Conservation (phyloP, 208 protist genomes). For the Histomonas meleagridis region DNA sequence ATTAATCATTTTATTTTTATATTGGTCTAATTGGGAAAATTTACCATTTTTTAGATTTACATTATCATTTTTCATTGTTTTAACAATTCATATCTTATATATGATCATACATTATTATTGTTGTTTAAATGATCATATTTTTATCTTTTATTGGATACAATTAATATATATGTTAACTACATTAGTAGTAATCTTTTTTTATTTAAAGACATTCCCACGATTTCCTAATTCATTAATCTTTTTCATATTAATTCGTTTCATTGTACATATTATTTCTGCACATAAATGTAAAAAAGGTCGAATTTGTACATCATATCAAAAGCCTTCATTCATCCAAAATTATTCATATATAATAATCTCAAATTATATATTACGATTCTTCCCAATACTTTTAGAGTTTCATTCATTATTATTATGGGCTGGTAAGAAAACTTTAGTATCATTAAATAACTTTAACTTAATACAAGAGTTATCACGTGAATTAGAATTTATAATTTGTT, state of each 20-base stretch:
- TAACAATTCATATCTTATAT: neutral
- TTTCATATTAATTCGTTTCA: neutral
- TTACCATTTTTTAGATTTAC: neutral
- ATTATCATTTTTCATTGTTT: neutral
- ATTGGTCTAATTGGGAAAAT: neutral
- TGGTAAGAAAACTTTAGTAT: too few relatives aligned
- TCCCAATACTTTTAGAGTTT: too few relatives aligned
- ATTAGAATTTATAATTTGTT: too few relatives aligned
- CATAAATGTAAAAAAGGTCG: neutral
- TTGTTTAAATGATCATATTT: neutral
- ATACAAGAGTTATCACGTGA: too few relatives aligned
- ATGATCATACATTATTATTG: neutral
- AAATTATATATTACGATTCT: too few relatives aligned
- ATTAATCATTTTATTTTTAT: neutral
- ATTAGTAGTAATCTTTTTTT: neutral
- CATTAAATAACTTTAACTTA: too few relatives aligned
- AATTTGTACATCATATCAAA: neutral
- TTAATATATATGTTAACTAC: neutral
- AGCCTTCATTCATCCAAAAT: neutral
- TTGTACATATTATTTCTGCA: neutral
- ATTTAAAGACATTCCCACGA: neutral
- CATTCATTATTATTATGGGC: too few relatives aligned
- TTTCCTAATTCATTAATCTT: neutral
- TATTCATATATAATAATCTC: too few relatives aligned
- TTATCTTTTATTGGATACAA: neutral